Conservation (phyloP, 2,329 filamentous ascomycete species). For the Ophiostoma ulmi region DNA sequence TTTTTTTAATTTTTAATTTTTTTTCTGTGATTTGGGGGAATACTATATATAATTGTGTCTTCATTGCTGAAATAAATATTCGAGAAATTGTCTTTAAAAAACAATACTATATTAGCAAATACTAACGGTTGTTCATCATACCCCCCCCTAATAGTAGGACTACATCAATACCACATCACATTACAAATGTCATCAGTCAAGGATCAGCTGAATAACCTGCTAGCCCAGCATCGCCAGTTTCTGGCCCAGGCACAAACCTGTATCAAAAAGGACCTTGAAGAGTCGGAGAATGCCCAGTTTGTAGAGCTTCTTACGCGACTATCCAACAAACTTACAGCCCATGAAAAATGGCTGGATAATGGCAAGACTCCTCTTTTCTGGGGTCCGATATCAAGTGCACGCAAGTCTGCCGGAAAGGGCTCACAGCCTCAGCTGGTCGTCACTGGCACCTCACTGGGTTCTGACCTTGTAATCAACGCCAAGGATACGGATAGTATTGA, state of each 20-base stretch:
- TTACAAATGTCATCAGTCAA: background rate
- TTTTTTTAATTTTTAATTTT: too few relatives aligned
- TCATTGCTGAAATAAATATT: too few relatives aligned
- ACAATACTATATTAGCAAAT: background rate
- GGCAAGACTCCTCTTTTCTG: background rate
- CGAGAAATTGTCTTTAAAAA: too few relatives aligned
- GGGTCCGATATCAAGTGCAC: conserved; percentile 13
- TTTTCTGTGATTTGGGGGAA: too few relatives aligned
- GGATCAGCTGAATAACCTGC: background rate
- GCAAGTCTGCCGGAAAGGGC: background rate
- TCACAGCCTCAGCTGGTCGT: background rate
- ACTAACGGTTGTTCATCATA: background rate
- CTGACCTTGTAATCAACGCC: background rate
- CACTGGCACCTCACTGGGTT: background rate
- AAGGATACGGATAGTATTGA: background rate
- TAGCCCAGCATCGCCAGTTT: conserved; percentile 19
- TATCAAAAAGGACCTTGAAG: conserved; percentile 13
- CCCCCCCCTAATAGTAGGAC: background rate
- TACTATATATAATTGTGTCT: too few relatives aligned
- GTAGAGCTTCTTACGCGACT: background rate
- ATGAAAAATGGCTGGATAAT: conserved; percentile 4
- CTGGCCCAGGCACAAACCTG: conserved; percentile 4
- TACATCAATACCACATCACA: background rate
- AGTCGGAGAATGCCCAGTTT: background rate
- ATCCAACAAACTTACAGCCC: background rate